Evolutionary conservation across 2,329 filamentous ascomycete genomes (phyloP).

Genomic region (Rhexocercosporidium sp.): DNA sequence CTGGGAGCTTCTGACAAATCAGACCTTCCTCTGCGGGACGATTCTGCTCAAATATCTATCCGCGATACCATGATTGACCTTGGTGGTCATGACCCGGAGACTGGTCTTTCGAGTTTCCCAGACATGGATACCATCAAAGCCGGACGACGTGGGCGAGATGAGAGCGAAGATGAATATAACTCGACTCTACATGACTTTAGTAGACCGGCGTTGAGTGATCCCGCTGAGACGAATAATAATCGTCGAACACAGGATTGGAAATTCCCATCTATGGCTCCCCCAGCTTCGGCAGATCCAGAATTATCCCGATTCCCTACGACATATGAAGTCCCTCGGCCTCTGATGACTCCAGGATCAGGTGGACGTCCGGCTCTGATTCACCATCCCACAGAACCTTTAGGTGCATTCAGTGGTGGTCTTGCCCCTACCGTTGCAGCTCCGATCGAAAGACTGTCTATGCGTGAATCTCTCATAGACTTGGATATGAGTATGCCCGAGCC

Average conservation of each 20-base stretch:
- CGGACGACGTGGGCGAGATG: conserved; percentile 28
- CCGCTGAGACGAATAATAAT: conserved; percentile 58
- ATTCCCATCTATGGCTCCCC: conserved; percentile 59
- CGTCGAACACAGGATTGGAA: conserved; percentile 62
- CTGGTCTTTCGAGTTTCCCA: conserved; percentile 61
- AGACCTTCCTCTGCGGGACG: conserved; percentile 64
- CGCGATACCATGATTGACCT: conserved; percentile 69
- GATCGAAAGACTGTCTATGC: conserved; percentile 36
- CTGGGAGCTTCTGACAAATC: conserved; percentile 44
- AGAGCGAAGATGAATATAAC: conserved; percentile 31
- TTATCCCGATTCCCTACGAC: conserved; percentile 55
- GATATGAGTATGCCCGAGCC: conserved; percentile 59
- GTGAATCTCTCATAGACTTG: conserved; percentile 54
- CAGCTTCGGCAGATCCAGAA: conserved; percentile 59
- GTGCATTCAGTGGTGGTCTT: conserved; percentile 32
- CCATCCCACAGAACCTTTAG: conserved; percentile 57
- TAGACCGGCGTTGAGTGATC: conserved; percentile 61
- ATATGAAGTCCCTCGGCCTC: conserved; percentile 38
- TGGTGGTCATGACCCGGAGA: conserved; percentile 62
- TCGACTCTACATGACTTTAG: conserved; percentile 47
- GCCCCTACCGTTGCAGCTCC: background rate
- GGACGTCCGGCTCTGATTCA: conserved; percentile 54
- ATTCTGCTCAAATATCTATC: conserved; percentile 56
- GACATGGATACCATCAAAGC: conserved; percentile 64
- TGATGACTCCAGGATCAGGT: conserved; percentile 39